Base-by-base conservation (phyloP, 1,284 basidiomycete species). In the Omphalotus olearius region DNA sequence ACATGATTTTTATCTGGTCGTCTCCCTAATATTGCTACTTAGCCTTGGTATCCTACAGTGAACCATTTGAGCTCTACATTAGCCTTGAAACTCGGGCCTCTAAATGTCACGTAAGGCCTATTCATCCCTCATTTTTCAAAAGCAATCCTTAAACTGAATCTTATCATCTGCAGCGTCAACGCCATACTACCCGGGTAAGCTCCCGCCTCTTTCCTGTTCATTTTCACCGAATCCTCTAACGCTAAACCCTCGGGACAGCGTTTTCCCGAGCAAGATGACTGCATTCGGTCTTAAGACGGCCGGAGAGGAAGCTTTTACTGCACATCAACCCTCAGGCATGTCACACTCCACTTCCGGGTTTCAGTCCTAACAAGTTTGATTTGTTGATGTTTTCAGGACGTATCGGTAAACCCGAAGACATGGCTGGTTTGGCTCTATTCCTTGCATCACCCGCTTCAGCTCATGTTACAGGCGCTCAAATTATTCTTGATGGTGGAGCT, bases 221-320 rank as follows among this genome's bases (percentile, higher is more conserved):
- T 14, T 42, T 7, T 16, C 30, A 28, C 33, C 37, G 6, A 40
- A 36, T 36, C 26, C 18, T 9, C 14, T 17, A 14, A 39, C 17
- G 25, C 14, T 45, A 17, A 30, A 25, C 16, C 18, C 10, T 41
- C 16, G 10, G 14, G 25, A 14, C 58, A 88, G 87, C 7, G 73
- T 92, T 14, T 93, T 92, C 71, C 89, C 88, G 0, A 88, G 86
- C 49, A 89, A 86, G 66, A 94, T 95, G 92, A 94, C 92, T 0
- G 79, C 85, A 0, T 91, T 76, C 50, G 88, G 84, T 3, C 73
- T 92, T 60, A 78, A 82, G 60, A 74, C 70, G 28, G 68, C 69
- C 11, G 80, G 82, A 4, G 78, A 78, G 44, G 75, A 80, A n/a
- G 66, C 58, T 2, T 76, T 90, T 54, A 71, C 69, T 20, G 62